Evolutionary conservation across 2,329 filamentous ascomycete species (phyloP).

Genomic region (Xylariaceae sp.): DNA sequence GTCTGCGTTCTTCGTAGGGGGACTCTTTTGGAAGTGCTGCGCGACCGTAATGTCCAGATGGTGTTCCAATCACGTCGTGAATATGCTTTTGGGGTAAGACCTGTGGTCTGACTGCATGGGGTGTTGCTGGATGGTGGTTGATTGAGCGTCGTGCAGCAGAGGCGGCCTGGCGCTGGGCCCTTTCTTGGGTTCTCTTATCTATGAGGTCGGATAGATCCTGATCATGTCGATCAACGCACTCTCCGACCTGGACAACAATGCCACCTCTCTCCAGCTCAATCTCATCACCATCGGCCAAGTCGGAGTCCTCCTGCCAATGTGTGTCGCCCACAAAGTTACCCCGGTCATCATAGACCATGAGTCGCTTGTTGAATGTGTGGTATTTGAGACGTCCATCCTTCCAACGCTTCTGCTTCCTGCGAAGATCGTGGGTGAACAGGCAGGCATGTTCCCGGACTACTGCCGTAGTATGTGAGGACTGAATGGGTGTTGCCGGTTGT

Average conservation of each 20-base stretch:
- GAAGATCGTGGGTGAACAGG: conserved; percentile 79
- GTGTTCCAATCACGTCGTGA: conserved; percentile 60
- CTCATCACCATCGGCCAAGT: conserved; percentile 77
- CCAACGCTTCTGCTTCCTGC: conserved; percentile 86
- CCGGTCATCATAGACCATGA: conserved; percentile 83
- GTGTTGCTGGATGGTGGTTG: conserved; percentile 24
- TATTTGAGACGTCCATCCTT: conserved; percentile 85
- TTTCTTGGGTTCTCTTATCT: conserved; percentile 60
- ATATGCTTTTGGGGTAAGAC: conserved; percentile 41
- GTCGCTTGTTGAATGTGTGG: conserved; percentile 83
- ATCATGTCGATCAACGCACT: conserved; percentile 64
- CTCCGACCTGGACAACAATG: conserved; percentile 73
- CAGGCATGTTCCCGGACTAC: conserved; percentile 77
- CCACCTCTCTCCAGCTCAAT: conserved; percentile 69
- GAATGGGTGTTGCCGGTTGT: conserved; percentile 16
- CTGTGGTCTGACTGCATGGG: conserved; percentile 27
- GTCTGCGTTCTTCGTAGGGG: conserved; percentile 58
- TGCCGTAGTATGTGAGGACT: conserved; percentile 39
- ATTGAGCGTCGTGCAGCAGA: conserved; percentile 34
- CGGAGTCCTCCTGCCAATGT: conserved; percentile 66
- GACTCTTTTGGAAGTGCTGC: conserved; percentile 53
- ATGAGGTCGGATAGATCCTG: conserved; percentile 74
- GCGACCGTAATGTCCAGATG: conserved; percentile 58
- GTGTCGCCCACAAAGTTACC: conserved; percentile 79
- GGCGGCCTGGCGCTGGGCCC: conserved; percentile 43